Percentiles rank a stretch among this genome's conserved stretches.
Conservation (phyloP, 2,329 filamentous ascomycete species). For the Niveomyces coronatus region DNA sequence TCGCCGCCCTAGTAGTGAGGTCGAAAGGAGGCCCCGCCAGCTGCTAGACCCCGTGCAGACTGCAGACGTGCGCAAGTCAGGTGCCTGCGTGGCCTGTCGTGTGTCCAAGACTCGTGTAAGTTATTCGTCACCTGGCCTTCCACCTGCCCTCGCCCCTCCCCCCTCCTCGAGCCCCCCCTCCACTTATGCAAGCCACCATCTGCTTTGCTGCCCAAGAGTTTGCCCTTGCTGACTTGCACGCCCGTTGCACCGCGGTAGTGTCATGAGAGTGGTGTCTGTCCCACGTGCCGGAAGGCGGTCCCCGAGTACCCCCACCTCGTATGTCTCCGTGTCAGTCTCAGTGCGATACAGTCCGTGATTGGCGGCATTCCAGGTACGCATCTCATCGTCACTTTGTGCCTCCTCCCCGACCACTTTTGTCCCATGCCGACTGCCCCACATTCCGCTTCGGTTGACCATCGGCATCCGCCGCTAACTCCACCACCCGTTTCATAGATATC, state of each 20-base stretch:
- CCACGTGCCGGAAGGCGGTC: slow-evolving; percentile 30
- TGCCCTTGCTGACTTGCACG: slow-evolving; percentile 10
- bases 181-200: slow-evolving; percentile 8
- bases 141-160: not conserved
- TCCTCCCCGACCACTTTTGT: no score
- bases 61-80: slow-evolving; percentile 36
- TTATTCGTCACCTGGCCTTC: slow-evolving; percentile 14
- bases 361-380: slow-evolving; percentile 27
- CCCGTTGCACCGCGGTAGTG: slow-evolving; percentile 21
- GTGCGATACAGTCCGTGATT: slow-evolving; percentile 28
- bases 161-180: not conserved
- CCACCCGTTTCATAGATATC: slow-evolving; percentile 20
- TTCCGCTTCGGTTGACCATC: slow-evolving; percentile 4
- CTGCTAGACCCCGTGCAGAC: slow-evolving; percentile 33
- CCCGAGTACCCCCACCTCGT: slow-evolving; percentile 30
- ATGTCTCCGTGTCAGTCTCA: slow-evolving; percentile 28
- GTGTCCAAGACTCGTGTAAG: slow-evolving; percentile 38
- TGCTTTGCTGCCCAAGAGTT: slow-evolving; percentile 10
- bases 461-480: slow-evolving; percentile 5
- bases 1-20: slow-evolving; percentile 22
- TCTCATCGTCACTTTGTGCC: no score
- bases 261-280: slow-evolving; percentile 31
- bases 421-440: no score
- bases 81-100: slow-evolving; percentile 38
- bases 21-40: slow-evolving; percentile 27